Conservation (phyloP, 345 rosid species). For the Capsella bursapastoris region DNA sequence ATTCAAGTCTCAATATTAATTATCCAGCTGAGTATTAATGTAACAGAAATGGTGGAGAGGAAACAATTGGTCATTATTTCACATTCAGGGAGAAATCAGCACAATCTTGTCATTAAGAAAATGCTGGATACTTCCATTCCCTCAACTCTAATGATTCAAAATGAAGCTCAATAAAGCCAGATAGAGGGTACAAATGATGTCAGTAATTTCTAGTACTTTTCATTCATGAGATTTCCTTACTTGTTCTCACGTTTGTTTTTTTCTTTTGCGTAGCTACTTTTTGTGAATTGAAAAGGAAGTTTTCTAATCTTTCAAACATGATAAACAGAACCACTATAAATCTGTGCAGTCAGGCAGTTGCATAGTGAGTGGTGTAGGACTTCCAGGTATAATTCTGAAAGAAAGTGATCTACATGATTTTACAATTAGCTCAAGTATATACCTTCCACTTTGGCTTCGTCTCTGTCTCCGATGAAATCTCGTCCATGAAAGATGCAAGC, state of each 20-base stretch:
- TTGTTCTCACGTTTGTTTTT: conserved; percentile 10
- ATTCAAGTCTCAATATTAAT: conserved; percentile 26
- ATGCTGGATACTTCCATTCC: background rate
- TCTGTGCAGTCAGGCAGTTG: conserved; percentile 27
- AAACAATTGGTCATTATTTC: conserved; percentile 16
- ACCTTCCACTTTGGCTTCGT: conserved; percentile 99
- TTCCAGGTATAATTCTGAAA: conserved; percentile 26
- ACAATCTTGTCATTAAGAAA: conserved; percentile 11
- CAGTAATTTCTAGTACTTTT: conserved; percentile 12
- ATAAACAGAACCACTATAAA: background rate
- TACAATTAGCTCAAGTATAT: conserved; percentile 34
- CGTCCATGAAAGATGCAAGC: conserved; percentile 89
- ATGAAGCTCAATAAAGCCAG: conserved; percentile 20
- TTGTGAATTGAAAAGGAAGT: conserved; percentile 1
- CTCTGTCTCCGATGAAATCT: conserved; percentile 90
- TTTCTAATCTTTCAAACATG: conserved; percentile 9
- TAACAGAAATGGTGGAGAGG: conserved; percentile 27
- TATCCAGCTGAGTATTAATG: conserved; percentile 16
- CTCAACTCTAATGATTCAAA: conserved; percentile 33
- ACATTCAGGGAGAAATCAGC: conserved; percentile 13
- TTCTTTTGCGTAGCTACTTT: conserved; percentile 25
- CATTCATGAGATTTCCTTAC: conserved; percentile 21
- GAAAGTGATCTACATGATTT: conserved; percentile 10
- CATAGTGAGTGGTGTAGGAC: conserved; percentile 22
- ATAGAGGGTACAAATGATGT: conserved; percentile 31